A percentile compares a stretch with the other conserved stretches of the same genome.
These are phyloP conservation scores for Rhodosporidiobolus sp. DNA, from an alignment of 768 basidiomycete species.

Conservation along the genomic window DNA sequence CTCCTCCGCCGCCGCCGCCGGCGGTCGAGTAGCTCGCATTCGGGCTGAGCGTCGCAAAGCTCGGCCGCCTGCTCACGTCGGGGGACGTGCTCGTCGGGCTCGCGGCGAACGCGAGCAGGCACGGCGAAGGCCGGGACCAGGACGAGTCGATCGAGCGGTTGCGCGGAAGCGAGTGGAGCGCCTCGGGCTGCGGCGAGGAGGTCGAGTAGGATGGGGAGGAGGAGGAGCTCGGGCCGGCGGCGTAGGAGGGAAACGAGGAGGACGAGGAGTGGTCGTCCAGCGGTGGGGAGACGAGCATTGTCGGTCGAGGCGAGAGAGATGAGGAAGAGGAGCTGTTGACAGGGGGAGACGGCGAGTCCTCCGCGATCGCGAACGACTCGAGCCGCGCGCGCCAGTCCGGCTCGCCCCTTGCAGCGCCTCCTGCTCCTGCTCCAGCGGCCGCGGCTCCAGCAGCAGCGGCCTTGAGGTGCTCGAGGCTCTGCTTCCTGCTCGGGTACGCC, in stretches of 20 bases:
- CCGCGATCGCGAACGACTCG: neutral
- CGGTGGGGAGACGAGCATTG: slow-evolving; percentile 31
- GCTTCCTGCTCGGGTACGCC: neutral
- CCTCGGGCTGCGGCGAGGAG: neutral
- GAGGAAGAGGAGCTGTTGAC: neutral
- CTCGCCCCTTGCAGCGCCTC: too few relatives aligned
- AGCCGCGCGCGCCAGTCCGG: neutral
- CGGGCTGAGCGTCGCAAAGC: slow-evolving; percentile 15
- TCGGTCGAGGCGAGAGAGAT: slow-evolving; percentile 9
- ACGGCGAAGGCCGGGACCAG: neutral
- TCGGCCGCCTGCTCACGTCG: neutral
- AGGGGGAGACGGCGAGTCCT: neutral
- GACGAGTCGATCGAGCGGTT: slow-evolving; percentile 11
- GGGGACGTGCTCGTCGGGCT: neutral
- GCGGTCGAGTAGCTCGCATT: neutral
- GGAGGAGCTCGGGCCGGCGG: too few relatives aligned
- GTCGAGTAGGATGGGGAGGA: too few relatives aligned
- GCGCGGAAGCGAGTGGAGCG: neutral
- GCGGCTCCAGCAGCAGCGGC: neutral
- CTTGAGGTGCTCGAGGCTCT: slow-evolving; percentile 15
- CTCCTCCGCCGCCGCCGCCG: too few relatives aligned
- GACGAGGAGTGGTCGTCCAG: neutral
- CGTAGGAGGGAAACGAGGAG: neutral
- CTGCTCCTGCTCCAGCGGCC: neutral
- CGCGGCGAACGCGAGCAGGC: neutral